Evolutionary conservation across 1,284 basidiomycete genomes (phyloP), one percentile per base, ranked within the genome.

Genomic region (Pseudozyma thailandica): DNA sequence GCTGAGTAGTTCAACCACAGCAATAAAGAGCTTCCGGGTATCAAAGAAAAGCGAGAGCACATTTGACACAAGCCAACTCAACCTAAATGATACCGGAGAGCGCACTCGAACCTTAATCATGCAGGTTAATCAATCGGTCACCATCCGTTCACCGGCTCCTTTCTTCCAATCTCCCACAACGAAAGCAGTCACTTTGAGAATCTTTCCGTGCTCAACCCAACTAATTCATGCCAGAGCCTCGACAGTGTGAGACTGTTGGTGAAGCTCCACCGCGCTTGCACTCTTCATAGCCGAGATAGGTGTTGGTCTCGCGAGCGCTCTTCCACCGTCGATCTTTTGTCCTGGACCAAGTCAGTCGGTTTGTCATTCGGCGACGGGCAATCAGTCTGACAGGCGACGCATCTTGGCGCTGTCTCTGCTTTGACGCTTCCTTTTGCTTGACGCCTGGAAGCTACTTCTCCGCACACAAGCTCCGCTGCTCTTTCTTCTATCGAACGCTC

Each of bases 401-500:
- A 41, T 50, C 43, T 43, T 42, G 35, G 18, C 43, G 21, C 25
- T n/a, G 3, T 38, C 26, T 21, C 46, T 21, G 9, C 20, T 31
- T 25, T n/a, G 31, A 9, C 6, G 9, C 12, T 4, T 48, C 30
- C 44, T 7, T 13, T 33, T 46, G 28, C 13, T 26, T 9, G 4
- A 30, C 44, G 28, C 16, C 13, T n/a, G n/a, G n/a, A n/a, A n/a
- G n/a, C n/a, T n/a, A 16, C 46, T 47, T 25, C 26, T 18, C 16
- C 23, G 20, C 23, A 26, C 26, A 26, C n/a, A 31, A 50, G 35
- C 59, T 54, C 59, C 47, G 51, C 59, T 42, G 23, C 59, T 42
- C 13, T 30, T 39, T 53, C 18, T 64, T 58, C 55, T 27, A 50
- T 53, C 54, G 55, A 64, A 64, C 37, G 31, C 48, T 64, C 61